Percentiles rank a stretch among this genome's conserved stretches.
Conservation (phyloP, 306 rosid species). For the Acacia acuminata region DNA sequence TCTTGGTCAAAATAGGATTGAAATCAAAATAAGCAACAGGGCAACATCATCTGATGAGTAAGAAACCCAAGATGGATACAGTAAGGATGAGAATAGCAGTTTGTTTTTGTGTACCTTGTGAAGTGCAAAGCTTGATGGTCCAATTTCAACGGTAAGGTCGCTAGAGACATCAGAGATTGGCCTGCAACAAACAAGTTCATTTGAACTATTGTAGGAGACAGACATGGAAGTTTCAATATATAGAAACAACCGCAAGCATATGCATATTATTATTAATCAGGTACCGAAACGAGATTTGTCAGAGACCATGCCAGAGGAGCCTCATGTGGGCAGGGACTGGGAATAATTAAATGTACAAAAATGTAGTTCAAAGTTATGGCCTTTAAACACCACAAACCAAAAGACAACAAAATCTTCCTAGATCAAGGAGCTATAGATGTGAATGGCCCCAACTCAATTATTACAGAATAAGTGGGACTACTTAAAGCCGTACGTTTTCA, state of each 20-base stretch:
- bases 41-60: background rate
- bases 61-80: background rate
- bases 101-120: conserved; percentile 55
- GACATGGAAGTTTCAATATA: conserved; percentile 2
- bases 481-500: conserved; percentile 26
- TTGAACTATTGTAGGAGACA: conserved; percentile 25
- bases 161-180: conserved; percentile 80
- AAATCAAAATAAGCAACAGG: background rate
- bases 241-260: conserved; percentile 19
- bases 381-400: conserved; percentile 25
- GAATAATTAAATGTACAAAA: background rate
- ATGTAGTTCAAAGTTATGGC: background rate
- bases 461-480: conserved; percentile 39
- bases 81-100: background rate
- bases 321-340: conserved; percentile 18
- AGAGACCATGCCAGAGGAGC: conserved; percentile 27
- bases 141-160: conserved; percentile 65
- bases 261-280: conserved; percentile 25
- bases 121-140: conserved; percentile 66
- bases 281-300: conserved; percentile 13
- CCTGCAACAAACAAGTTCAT: conserved; percentile 48
- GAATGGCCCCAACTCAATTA: conserved; percentile 46
- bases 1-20: background rate
- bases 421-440: background rate
- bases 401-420: conserved; percentile 32